Conservation (phyloP, 192 early-diverging fungal genomes). For the Rhizophagus clarus region DNA sequence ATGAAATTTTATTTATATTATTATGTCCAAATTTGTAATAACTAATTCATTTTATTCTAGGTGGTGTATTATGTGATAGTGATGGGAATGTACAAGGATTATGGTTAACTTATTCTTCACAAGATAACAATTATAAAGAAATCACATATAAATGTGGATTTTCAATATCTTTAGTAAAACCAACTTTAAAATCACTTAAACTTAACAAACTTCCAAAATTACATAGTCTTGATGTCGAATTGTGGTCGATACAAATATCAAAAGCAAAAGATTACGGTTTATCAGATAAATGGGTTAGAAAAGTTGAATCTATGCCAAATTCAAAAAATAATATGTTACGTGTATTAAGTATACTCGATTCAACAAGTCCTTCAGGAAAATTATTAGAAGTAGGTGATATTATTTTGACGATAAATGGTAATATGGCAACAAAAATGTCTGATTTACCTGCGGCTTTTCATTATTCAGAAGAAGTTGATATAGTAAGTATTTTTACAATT, state of each 20-base stretch:
- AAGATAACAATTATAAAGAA: slow-evolving; percentile 65
- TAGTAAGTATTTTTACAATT: slow-evolving; percentile 43
- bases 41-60: not conserved
- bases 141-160: slow-evolving; percentile 62
- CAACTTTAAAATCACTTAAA: slow-evolving; percentile 55
- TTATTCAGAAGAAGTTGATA: slow-evolving; percentile 46
- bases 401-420: slow-evolving; percentile 68
- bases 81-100: slow-evolving; percentile 62
- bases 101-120: slow-evolving; percentile 75
- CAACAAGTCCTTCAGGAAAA: slow-evolving; percentile 51
- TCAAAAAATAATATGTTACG: slow-evolving; percentile 57
- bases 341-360: slow-evolving; percentile 59
- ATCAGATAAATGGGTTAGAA: slow-evolving; percentile 57
- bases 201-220: slow-evolving; percentile 52
- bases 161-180: slow-evolving; percentile 50
- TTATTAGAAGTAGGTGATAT: slow-evolving; percentile 68
- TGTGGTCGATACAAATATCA: slow-evolving; percentile 60
- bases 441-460: slow-evolving; percentile 60
- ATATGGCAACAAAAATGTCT: slow-evolving; percentile 58
- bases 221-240: slow-evolving; percentile 62
- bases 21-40: too few relatives aligned
- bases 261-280: slow-evolving; percentile 63
- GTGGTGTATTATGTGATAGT: slow-evolving; percentile 64
- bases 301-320: slow-evolving; percentile 52
- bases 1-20: too few relatives aligned